Percentiles rank a stretch among this genome's conserved stretches.
Evolutionary conservation across 2,329 filamentous ascomycete genomes (phyloP).

Genomic region (Colletotrichum tabaci): DNA sequence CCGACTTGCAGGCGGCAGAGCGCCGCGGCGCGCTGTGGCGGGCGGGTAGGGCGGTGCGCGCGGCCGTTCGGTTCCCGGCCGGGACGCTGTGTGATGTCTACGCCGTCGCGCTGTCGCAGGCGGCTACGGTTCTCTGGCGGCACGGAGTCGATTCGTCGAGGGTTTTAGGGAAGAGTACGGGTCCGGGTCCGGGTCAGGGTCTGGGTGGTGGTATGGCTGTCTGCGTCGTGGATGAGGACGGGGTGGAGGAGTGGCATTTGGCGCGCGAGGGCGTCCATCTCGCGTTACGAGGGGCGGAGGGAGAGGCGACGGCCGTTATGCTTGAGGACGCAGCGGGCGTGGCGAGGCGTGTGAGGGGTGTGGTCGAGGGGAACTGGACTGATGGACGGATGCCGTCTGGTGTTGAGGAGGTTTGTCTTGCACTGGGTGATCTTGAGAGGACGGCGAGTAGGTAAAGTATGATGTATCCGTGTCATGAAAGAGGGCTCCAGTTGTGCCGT

Average conservation of each 20-base stretch:
- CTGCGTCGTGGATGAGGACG: not conserved
- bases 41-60: not conserved
- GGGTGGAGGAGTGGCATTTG: not conserved
- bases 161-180: too few relatives aligned
- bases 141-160: not conserved
- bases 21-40: not conserved
- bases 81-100: slow-evolving; percentile 6
- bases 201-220: not conserved
- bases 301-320: not conserved
- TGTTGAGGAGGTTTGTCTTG: not conserved
- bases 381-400: not conserved
- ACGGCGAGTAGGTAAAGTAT: too few relatives aligned
- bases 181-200: too few relatives aligned
- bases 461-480: not conserved
- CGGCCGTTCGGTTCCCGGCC: not conserved
- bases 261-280: not conserved
- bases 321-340: not conserved
- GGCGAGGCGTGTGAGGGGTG: not conserved
- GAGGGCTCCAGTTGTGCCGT: not conserved
- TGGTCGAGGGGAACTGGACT: not conserved
- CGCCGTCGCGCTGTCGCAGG: not conserved
- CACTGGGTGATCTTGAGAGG: not conserved
- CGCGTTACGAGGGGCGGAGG: not conserved
- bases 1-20: not conserved
- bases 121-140: not conserved